Base-by-base conservation (phyloP, 1,284 basidiomycete species). In the Papiliotrema nemorosa region DNA sequence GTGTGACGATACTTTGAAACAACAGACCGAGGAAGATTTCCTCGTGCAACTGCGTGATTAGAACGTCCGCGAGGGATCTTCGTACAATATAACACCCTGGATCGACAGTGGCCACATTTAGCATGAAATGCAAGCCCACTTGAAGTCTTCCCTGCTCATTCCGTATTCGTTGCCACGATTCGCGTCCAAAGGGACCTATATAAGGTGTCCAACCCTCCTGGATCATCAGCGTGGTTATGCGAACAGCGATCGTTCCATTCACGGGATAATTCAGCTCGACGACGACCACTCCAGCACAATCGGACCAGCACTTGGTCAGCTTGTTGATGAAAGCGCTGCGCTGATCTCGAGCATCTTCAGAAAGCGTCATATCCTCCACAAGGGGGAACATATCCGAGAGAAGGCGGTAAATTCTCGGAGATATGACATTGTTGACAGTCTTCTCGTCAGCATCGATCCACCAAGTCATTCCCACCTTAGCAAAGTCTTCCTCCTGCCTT, bases 301-400 rank as follows among this genome's bases (percentile, higher is more conserved):
- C 82, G 3, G 86, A 79, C 88, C 88, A 93, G 62, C 84, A 86
- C 55, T 84, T 82, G 20, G 90, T 79, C 73, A 88, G 82, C 34
- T 76, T 66, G 56, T 83, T 80, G 34, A 76, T 59, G 42, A 73
- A 70, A 4, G 58, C 45, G 29, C 66, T 66, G 22, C 62, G 49
- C 9, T 76, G 75, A 3, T 67, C 59, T 35, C 63, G 52, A 39
- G 51, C 34, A 25, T 48, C 26, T 10, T 61, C 63, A 61, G 33
- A 57, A 52, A 16, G 53, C 53, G 18, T 56, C 49, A 56, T 53
- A 18, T 66, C 51, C 5, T 60, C 66, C 29, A 70, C 74, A 33
- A 75, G 66, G 2, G 76, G 73, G 2, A 73, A 57, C 60, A 73
- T 71, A 60, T 80, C 82, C 26, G 82, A 82, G 16, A 86, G 71